These are phyloP conservation scores for Petunia hybrid DNA, from an alignment of 305 asterid genomes.

Conservation along the genomic window DNA sequence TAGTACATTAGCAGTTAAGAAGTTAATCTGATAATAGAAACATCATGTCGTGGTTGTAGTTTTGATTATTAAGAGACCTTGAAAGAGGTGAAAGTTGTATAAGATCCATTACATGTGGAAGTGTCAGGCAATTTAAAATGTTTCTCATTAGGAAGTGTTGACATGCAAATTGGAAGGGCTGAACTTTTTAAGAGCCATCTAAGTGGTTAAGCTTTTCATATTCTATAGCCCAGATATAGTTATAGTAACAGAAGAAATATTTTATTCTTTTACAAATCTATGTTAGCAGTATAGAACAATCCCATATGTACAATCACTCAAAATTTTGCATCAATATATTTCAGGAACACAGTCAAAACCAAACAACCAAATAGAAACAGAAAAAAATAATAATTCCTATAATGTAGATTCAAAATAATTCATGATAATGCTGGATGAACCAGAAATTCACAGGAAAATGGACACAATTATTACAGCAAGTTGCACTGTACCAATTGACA, in stretches of 20 bases:
- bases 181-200: background rate
- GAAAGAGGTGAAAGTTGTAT: background rate
- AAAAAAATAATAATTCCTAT: background rate
- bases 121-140: background rate
- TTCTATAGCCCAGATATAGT: background rate
- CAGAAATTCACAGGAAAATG: background rate
- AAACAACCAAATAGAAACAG: background rate
- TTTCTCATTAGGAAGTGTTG: background rate
- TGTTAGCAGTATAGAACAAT: background rate
- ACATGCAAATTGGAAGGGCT: background rate
- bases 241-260: background rate
- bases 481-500: background rate
- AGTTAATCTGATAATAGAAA: background rate
- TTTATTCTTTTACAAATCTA: background rate
- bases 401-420: background rate
- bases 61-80: background rate
- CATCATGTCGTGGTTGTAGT: slow-evolving; percentile 13
- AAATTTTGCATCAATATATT: slow-evolving; percentile 5
- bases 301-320: background rate
- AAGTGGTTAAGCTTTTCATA: background rate
- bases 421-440: background rate
- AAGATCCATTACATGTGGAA: background rate
- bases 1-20: background rate
- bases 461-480: slow-evolving; percentile 1
- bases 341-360: slow-evolving; percentile 1